phyloP scores from a whole-genome alignment of 2,329 filamentous ascomycete species.

The Pseudocercospora ulei region DNA sequence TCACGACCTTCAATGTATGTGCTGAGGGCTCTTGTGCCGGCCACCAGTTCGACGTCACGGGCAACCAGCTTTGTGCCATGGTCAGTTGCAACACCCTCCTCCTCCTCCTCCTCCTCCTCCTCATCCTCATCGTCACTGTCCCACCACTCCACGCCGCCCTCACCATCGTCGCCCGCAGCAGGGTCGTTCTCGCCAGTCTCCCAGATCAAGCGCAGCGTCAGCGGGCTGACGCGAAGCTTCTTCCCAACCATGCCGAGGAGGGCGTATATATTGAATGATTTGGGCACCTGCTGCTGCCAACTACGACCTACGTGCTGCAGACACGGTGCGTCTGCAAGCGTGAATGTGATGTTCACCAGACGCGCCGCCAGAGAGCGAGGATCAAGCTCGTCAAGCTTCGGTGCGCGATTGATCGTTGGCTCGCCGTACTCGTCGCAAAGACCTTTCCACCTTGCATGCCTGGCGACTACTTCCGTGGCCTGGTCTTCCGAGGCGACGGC shows the following conservation, averaged over 20 bases:
- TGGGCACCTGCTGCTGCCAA: conserved; percentile 51
- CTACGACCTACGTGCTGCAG: background rate
- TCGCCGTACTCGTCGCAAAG: conserved; percentile 69
- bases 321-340: conserved; percentile 37
- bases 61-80: conserved; percentile 55
- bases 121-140: conserved; percentile 38
- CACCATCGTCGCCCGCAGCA: conserved; percentile 49
- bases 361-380: conserved; percentile 74
- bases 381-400: conserved; percentile 42
- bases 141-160: conserved; percentile 34
- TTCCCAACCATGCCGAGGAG: conserved; percentile 68
- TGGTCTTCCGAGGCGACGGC: conserved; percentile 49
- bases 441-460: conserved; percentile 62
- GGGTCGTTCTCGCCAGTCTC: conserved; percentile 89
- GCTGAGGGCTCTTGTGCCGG: conserved; percentile 70
- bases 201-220: conserved; percentile 62
- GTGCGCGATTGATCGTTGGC: conserved; percentile 46
- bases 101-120: conserved; percentile 38
- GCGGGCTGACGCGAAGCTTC: conserved; percentile 56
- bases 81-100: conserved; percentile 25
- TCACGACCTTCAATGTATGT: conserved; percentile 70
- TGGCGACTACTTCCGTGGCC: conserved; percentile 44
- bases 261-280: conserved; percentile 67
- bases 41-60: conserved; percentile 67
- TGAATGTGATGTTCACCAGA: conserved; percentile 55